Base-by-base conservation (phyloP, 371 early-diverging fungal genomes). In the Mortierella sp. region DNA sequence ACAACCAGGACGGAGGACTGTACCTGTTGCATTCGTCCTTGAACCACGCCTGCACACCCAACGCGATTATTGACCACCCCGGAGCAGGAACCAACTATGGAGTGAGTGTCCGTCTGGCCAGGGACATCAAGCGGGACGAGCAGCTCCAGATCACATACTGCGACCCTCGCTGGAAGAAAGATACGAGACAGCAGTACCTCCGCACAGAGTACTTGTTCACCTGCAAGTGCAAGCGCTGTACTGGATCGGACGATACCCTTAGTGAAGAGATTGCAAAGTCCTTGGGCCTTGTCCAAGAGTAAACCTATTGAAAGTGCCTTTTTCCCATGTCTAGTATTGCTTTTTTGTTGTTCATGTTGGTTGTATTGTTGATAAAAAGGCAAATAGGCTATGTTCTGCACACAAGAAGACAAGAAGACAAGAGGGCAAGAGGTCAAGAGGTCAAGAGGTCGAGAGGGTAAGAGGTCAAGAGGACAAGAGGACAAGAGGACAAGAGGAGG, bases 1-100 rank as follows among this genome's bases (percentile, higher is more conserved):
- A 92, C 78, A 91, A 92, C 74, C 93, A 92, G 74, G 90, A 90
- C 63, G 93, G 93, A 55, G 93, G 93, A 65, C 78, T 92, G 79
- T 92, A 91, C 74, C 79, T 91, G 31, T 84, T 91, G 34, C 93
- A 92, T 39, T 90, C 92, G 0, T 89, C 90, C 14, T 86, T 91
- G 79, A 91, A 91, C 73, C 92, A 91, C 64, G 88, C 87, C 64
- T 91, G 92, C 48, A 50, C 79, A 13, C 92, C 92, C 24, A 90
- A 90, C 55, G 87, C 90, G 41, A 77, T 87, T 61, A 90, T 91
- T 68, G 92, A 90, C 64, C 86, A 90, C 69, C 88, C 88, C 44
- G 76, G 76, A 71, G 74, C 74, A 50, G 86, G 84, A 24, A 84
- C 89, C 4, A 89, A 90, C 71, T 91, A 91, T 77, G 88, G 88